Base-by-base conservation (phyloP, 257 asterid species). In the Ehretia macrophylla region DNA sequence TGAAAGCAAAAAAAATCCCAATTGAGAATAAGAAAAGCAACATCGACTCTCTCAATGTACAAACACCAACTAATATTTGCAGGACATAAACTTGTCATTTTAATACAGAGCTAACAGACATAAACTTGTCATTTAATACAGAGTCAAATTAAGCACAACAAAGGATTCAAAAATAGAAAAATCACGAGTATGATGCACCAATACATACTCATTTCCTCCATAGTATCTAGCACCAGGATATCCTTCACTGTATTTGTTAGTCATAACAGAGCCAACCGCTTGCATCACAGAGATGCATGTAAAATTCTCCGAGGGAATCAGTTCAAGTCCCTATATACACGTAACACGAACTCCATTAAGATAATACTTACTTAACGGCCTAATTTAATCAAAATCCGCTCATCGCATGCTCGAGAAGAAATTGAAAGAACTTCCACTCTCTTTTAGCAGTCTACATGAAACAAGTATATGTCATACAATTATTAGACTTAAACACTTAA, bases 231-330 rank as follows among this genome's bases (percentile, higher is more conserved):
- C 96, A 57, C 98, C 95, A 40, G 98, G 96, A 44, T 87, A 85
- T 19, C 98, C 96, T 75, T 88, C 98, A 69, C 96, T 87, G 60
- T 91, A 88, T 83, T 91, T 91, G 78, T 91, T 91, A 23, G 96
- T 91, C 95, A 91, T 84, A 50, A 88, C 85, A 1, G 96, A 85
- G 10, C 98, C 98, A 58, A 91, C 91, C 0, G 96, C 98, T 85
- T 91, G 89, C 86, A 91, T 91, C 71, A 88, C 96, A 21, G 98
- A 84, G 44, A 88, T 68, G 0, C 94, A 91, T 55, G 97, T 89
- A 88, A 89, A 86, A 42, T 89, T 89, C 62, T 89, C 94, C 8
- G 97, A 89, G 9, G 94, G 97, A 32, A 88, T 88, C 70, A 88
- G 87, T 44, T 88, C 97, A 50, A 85, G 90, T 52, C 96, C 96